Evolutionary conservation across 352 stramenopile species (phyloP), one percentile per base, ranked within the genome.

Genomic region (Phytophthora fragariae): DNA sequence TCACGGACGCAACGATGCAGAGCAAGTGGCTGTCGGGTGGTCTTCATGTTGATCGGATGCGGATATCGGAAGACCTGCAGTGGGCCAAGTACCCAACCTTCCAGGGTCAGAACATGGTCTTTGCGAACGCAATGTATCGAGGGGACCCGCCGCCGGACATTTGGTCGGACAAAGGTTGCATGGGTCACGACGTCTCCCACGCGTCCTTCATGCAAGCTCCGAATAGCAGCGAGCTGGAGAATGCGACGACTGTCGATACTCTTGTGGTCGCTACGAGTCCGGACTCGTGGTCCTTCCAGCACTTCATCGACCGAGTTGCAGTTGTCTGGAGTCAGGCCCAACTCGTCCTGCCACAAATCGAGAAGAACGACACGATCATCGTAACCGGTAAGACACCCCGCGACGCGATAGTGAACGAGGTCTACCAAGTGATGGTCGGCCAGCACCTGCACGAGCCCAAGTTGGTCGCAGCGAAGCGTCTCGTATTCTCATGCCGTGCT

Each of bases 201-300:
- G 17, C 58, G 29, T 73, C 71, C 5, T 78, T 79, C 47, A 1
- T 72, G 31, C 66, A 72, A 4, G 67, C 47, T 12, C 5, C 8
- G 10, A 65, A 73, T 21, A 27, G 21, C 24, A 73, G 52, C 24
- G 44, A 53, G 1, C 12, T 58, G 19, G 57, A 7, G 6, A 62
- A 56, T 57, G 24, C 8, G 39, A 58, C 56, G 24, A 69, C 12
- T 5, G 67, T 78, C 37, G 71, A 72, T 21, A 79, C 72, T 3
- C 33, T 79, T 14, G 54, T 79, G 15, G 47, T 79, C 17, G 72
- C 67, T 1, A 79, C 72, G 1, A 79, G 61, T 27, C 66, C 72
- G 1, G 72, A 79, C 50, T 79, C 72, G 27, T 79, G 72, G 72
- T 79, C 72, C 21, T 79, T 79, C 57, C 72, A 79, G 72, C 67